phyloP scores from a whole-genome alignment of 1,284 basidiomycete genomes.

The Meira miltonrushii region DNA sequence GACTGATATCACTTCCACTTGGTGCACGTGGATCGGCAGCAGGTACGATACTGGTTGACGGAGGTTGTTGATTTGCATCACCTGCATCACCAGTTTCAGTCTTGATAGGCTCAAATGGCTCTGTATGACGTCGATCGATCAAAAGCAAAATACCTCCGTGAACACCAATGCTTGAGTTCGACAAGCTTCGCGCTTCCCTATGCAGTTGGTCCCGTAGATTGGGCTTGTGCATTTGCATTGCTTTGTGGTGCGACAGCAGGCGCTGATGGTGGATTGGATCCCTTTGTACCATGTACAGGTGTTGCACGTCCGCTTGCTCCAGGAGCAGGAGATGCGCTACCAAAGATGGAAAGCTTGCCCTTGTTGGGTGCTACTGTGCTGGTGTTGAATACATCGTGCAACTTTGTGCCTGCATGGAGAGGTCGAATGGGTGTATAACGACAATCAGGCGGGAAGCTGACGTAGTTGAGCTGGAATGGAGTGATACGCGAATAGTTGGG shows the following conservation, averaged over 20 bases:
- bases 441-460: conserved; percentile 71
- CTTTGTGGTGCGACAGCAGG: conserved; percentile 12
- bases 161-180: conserved; percentile 31
- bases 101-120: conserved; percentile 26
- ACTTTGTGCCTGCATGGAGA: conserved; percentile 53
- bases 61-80: conserved; percentile 6
- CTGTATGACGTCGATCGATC: conserved; percentile 33
- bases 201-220: conserved; percentile 9
- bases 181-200: conserved; percentile 29
- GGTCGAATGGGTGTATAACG: conserved; percentile 87
- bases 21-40: conserved; percentile 4
- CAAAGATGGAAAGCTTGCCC: conserved; percentile 25
- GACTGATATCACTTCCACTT: conserved; percentile 25
- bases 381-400: conserved; percentile 38
- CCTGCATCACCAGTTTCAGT: conserved; percentile 20
- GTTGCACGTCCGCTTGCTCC: conserved; percentile 37
- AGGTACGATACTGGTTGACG: conserved; percentile 1
- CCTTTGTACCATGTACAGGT: conserved; percentile 14
- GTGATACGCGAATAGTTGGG: conserved; percentile 89
- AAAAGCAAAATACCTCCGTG: conserved; percentile 48
- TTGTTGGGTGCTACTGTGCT: conserved; percentile 23
- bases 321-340: conserved; percentile 31
- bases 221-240: background rate
- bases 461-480: conserved; percentile 76
- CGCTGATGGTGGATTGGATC: conserved; percentile 22